Conservation (phyloP, 768 basidiomycete species). For the Tulasnella sp. region DNA sequence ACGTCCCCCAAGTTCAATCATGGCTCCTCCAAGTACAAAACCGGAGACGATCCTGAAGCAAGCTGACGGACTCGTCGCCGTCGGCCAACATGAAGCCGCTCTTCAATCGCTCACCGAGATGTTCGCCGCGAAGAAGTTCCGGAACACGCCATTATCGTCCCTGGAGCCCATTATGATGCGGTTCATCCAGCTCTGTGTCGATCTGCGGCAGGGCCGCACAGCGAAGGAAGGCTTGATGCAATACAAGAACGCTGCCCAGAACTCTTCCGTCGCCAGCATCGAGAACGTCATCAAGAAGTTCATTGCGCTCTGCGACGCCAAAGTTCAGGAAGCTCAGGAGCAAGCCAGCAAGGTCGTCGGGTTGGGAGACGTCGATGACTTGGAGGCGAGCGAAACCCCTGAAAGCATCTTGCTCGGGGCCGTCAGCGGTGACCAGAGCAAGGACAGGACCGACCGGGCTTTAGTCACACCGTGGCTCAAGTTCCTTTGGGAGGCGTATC, state of each 20-base stretch:
- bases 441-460: slow-evolving; percentile 88
- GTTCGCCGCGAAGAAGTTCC: slow-evolving; percentile 88
- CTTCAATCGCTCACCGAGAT: slow-evolving; percentile 85
- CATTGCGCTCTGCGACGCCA: slow-evolving; percentile 65
- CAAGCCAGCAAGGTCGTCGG: slow-evolving; percentile 63
- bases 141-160: slow-evolving; percentile 74
- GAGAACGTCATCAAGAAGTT: slow-evolving; percentile 85
- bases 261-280: slow-evolving; percentile 80
- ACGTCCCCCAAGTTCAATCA: slow-evolving; percentile 23
- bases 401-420: slow-evolving; percentile 84
- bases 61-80: slow-evolving; percentile 84
- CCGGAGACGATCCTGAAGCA: slow-evolving; percentile 86
- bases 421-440: slow-evolving; percentile 80
- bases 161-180: slow-evolving; percentile 94
- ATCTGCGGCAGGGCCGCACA: slow-evolving; percentile 84
- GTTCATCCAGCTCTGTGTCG: slow-evolving; percentile 93
- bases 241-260: slow-evolving; percentile 97
- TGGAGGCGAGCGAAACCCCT: slow-evolving; percentile 92
- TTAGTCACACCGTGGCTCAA: slow-evolving; percentile 96
- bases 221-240: slow-evolving; percentile 95
- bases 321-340: slow-evolving; percentile 77
- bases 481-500: slow-evolving; percentile 98
- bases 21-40: slow-evolving; percentile 66
- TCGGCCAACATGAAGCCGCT: slow-evolving; percentile 82
- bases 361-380: slow-evolving; percentile 77